Conservation (phyloP, 1,139 yeast species). For the Meyerozyma smithsonii region DNA sequence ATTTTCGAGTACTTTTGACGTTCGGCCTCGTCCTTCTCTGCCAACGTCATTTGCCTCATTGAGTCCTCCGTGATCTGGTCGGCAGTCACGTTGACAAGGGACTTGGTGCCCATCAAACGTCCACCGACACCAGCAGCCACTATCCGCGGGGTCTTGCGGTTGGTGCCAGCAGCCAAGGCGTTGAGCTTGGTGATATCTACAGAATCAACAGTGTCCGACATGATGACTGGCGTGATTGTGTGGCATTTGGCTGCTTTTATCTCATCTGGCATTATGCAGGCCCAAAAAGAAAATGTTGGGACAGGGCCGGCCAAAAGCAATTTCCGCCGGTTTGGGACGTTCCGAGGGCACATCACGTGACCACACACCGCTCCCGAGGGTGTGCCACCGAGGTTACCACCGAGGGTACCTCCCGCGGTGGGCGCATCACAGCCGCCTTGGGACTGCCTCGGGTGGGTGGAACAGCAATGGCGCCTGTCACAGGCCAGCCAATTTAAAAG, state of each 20-base stretch:
- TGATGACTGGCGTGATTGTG: conserved; percentile 3
- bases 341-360: conserved; percentile 2
- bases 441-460: too few relatives aligned
- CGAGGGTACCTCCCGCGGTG: not conserved
- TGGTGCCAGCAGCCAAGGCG: conserved; percentile 86
- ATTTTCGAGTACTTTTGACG: conserved; percentile 41
- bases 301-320: conserved; percentile 5
- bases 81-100: conserved; percentile 61
- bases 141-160: conserved; percentile 62
- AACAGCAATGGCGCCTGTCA: too few relatives aligned
- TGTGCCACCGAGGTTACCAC: not conserved
- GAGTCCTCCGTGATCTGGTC: conserved; percentile 55
- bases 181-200: conserved; percentile 74
- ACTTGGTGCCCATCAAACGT: conserved; percentile 73
- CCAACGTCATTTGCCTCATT: conserved; percentile 28
- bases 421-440: not conserved
- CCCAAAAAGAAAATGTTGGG: conserved; percentile 3
- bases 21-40: conserved; percentile 53
- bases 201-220: conserved; percentile 35
- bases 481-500: too few relatives aligned
- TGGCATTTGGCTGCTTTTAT: not conserved
- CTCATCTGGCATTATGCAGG: not conserved
- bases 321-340: conserved; percentile 15
- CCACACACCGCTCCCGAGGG: not conserved
- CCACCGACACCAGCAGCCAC: conserved; percentile 80